A percentile compares a stretch with the other conserved stretches of the same genome.
These are phyloP conservation scores for Cyanophora paradoxa DNA, from an alignment of 78 protist species.

Conservation along the genomic window DNA sequence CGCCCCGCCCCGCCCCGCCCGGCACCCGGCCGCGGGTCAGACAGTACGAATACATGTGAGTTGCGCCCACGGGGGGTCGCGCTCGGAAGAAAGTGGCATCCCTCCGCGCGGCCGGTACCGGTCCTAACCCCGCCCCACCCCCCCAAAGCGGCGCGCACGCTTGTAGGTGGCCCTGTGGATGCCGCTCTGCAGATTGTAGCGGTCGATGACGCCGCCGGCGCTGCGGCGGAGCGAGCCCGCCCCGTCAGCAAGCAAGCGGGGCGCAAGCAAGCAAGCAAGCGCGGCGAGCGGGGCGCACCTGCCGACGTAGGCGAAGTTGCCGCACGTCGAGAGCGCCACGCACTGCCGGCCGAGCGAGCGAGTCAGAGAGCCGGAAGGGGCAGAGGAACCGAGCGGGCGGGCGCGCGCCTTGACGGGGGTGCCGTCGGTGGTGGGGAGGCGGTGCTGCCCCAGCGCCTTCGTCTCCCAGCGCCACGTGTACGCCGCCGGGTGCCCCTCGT, in stretches of 20 bases:
- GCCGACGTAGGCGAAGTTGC: slow-evolving; percentile 57
- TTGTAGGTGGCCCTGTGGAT: background rate
- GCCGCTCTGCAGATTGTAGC: slow-evolving; percentile 43
- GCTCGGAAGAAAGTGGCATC: too few relatives aligned
- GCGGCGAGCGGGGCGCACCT: too few relatives aligned
- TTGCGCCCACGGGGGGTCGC: too few relatives aligned
- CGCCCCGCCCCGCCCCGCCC: background rate
- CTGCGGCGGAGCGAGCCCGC: slow-evolving; percentile 7
- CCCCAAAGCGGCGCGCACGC: too few relatives aligned
- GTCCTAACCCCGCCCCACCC: too few relatives aligned
- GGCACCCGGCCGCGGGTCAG: too few relatives aligned
- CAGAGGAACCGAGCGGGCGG: background rate
- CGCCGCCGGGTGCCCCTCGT: background rate
- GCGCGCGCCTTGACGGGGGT: background rate
- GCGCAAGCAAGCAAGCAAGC: too few relatives aligned
- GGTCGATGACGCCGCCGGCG: background rate
- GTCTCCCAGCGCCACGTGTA: slow-evolving; percentile 15
- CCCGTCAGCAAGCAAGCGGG: background rate
- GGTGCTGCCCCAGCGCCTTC: slow-evolving; percentile 23
- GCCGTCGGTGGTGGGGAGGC: background rate
- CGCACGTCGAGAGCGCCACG: slow-evolving; percentile 43
- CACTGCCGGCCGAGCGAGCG: background rate
- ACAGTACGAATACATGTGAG: too few relatives aligned
- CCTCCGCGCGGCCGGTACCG: too few relatives aligned
- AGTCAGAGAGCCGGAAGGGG: background rate